Conservation (phyloP, 1,284 basidiomycete species). For the Retiboletus flavoniger region DNA sequence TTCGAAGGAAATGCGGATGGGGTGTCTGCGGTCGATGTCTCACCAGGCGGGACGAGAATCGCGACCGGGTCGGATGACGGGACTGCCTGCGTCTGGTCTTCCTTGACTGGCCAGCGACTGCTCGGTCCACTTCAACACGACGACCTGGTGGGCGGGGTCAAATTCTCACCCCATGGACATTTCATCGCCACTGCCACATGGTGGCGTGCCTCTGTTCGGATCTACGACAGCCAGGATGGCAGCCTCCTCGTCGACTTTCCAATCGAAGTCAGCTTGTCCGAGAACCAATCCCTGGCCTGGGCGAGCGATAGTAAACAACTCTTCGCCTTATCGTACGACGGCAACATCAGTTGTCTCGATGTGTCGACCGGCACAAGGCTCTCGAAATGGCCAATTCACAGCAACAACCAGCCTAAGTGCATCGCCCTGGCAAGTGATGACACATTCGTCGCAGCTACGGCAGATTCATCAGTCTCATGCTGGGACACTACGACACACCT, state of each 20-base stretch:
- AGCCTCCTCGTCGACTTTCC: not conserved
- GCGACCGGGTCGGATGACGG: too few relatives aligned
- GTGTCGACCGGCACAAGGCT: not conserved
- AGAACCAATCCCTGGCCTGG: constrained; percentile 14
- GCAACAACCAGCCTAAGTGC: not conserved
- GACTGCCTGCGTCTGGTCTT: too few relatives aligned
- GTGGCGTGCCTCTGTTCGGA: not conserved
- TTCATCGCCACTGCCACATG: constrained; percentile 9
- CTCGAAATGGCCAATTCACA: constrained; percentile 1
- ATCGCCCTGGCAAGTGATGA: constrained; percentile 7
- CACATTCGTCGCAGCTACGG: constrained; percentile 9
- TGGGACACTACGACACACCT: constrained; percentile 7
- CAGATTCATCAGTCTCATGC: constrained; percentile 7
- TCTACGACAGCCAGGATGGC: constrained; percentile 1
- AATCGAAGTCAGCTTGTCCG: not conserved
- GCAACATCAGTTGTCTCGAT: constrained; percentile 8
- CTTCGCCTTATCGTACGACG: not conserved
- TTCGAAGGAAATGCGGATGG: not conserved
- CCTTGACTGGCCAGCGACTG: not conserved
- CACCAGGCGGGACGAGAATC: too few relatives aligned
- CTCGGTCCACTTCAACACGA: not conserved
- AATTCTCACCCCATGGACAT: constrained; percentile 13
- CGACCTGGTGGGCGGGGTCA: too few relatives aligned
- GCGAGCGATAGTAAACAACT: constrained; percentile 4
- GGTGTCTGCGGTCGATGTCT: too few relatives aligned